Conservation (phyloP, 192 early-diverging fungal species). For the Thamnidium elegans region DNA sequence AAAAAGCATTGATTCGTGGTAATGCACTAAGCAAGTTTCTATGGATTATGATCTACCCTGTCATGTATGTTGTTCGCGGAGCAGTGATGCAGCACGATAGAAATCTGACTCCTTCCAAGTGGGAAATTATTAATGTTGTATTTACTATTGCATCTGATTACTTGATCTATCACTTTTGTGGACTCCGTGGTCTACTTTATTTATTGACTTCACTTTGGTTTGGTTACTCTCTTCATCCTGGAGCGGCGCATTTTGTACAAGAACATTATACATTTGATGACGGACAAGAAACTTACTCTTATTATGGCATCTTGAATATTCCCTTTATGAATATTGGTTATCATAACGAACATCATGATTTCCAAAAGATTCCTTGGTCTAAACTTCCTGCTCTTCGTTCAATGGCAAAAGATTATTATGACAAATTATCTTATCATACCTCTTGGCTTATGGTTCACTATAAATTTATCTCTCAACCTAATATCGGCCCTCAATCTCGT, state of each 20-base stretch:
- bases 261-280: slow-evolving; percentile 96
- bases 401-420: slow-evolving; percentile 89
- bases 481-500: slow-evolving; percentile 81
- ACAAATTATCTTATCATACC: slow-evolving; percentile 75
- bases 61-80: slow-evolving; percentile 83
- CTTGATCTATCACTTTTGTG: slow-evolving; percentile 55
- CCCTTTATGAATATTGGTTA: slow-evolving; percentile 94
- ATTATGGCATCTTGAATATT: slow-evolving; percentile 88
- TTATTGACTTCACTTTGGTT: slow-evolving; percentile 70
- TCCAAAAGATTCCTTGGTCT: slow-evolving; percentile 85
- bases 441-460: slow-evolving; percentile 85
- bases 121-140: slow-evolving; percentile 78
- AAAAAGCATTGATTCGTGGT: slow-evolving; percentile 73
- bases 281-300: slow-evolving; percentile 95
- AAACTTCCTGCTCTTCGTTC: slow-evolving; percentile 75
- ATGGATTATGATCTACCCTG: slow-evolving; percentile 81
- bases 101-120: slow-evolving; percentile 63
- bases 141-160: slow-evolving; percentile 61
- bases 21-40: slow-evolving; percentile 67
- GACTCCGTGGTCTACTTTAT: slow-evolving; percentile 63
- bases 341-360: slow-evolving; percentile 99
- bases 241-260: slow-evolving; percentile 94
- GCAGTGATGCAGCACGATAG: slow-evolving; percentile 49
- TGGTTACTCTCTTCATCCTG: slow-evolving; percentile 87
- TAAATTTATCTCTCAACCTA: slow-evolving; percentile 73